A percentile compares a stretch with the other conserved stretches of the same genome.
Evolutionary conservation across 2,329 filamentous ascomycete genomes (phyloP).

Genomic region (Aureobasidium sp.): DNA sequence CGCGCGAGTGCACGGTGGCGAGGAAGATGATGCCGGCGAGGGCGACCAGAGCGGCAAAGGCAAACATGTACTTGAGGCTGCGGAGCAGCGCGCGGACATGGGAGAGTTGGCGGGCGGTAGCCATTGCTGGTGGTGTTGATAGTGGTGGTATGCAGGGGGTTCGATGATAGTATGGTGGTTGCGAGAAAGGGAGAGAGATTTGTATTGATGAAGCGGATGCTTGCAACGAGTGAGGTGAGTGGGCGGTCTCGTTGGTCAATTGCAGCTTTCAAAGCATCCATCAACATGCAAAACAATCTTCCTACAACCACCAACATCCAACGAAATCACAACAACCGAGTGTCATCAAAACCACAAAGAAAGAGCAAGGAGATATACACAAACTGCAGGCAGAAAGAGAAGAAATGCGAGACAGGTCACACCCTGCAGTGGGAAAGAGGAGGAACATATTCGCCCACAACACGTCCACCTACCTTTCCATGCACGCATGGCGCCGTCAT

Average conservation of each 20-base stretch:
- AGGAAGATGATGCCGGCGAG: not conserved
- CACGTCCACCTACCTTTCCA: not conserved
- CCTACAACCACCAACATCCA: not conserved
- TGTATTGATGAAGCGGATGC: not conserved
- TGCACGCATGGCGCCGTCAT: no score
- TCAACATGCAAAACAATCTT: not conserved
- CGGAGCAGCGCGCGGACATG: not conserved
- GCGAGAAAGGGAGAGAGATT: no score
- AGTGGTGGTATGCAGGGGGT: not conserved
- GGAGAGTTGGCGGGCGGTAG: not conserved
- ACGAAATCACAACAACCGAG: not conserved
- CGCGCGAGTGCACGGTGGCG: not conserved
- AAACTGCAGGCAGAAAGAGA: conserved; percentile 2
- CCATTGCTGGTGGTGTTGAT: not conserved
- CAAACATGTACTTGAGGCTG: not conserved
- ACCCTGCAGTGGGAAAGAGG: conserved; percentile 2
- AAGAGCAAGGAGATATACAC: not conserved
- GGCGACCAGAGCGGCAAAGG: not conserved
- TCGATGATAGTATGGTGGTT: not conserved
- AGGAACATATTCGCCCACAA: not conserved
- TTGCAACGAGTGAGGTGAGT: not conserved
- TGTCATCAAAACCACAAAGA: not conserved
- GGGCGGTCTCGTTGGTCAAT: not conserved
- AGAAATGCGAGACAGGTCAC: not conserved
- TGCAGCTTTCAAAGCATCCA: not conserved